Conservation (phyloP, 768 basidiomycete genomes). For the Leccinum arenicola region DNA sequence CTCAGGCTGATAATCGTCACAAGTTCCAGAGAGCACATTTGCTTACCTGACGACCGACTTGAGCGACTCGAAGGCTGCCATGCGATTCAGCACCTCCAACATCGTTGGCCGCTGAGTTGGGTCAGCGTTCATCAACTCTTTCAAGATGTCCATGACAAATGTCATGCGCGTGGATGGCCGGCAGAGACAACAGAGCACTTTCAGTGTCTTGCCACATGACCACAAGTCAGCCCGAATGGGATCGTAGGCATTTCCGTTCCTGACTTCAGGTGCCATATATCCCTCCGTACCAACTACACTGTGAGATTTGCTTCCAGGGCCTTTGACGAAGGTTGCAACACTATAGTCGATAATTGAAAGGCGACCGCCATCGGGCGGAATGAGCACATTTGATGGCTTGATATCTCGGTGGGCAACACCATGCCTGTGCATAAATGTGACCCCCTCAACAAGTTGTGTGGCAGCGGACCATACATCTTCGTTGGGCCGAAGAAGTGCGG, state of each 20-base stretch:
- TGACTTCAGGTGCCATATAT: neutral
- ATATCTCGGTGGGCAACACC: neutral
- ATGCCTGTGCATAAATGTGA: neutral
- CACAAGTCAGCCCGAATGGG: neutral
- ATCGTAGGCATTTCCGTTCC: neutral
- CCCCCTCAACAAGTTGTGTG: neutral
- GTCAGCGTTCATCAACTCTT: neutral
- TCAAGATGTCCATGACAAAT: neutral
- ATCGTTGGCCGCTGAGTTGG: neutral
- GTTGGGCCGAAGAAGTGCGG: neutral
- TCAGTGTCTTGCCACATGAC: neutral
- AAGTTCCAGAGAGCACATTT: conserved; percentile 4
- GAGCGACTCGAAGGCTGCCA: conserved; percentile 37
- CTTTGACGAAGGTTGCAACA: neutral
- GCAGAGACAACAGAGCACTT: neutral
- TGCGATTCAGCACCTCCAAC: neutral
- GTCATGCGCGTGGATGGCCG: neutral
- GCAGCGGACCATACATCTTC: neutral
- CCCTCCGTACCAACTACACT: neutral
- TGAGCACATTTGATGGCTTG: neutral
- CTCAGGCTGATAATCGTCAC: too few relatives aligned
- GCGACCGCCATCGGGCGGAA: neutral
- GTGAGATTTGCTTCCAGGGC: neutral
- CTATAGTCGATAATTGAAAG: neutral
- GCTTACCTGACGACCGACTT: conserved; percentile 60